Evolutionary conservation across 352 stramenopile species (phyloP).

Genomic region (Phytophthora foliorum): DNA sequence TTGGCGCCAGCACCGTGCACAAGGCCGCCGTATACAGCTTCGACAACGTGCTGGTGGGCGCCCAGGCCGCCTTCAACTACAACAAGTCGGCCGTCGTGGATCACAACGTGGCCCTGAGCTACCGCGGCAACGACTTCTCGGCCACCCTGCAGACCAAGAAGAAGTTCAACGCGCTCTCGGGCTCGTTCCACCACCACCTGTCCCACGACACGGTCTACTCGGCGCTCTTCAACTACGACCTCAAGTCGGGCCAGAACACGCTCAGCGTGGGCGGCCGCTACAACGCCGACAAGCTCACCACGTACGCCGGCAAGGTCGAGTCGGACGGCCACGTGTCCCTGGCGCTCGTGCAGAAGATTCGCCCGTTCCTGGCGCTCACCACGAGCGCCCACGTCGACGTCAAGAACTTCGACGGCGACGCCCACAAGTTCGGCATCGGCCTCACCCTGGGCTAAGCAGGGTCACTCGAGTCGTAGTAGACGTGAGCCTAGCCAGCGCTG

Average conservation of each 20-base stretch:
- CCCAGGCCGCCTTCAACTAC: conserved; percentile 77
- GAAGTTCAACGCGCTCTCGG: conserved; percentile 85
- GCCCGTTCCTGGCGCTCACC: conserved; percentile 84
- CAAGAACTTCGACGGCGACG: conserved; percentile 93
- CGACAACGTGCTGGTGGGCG: conserved; percentile 83
- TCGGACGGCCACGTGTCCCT: conserved; percentile 90
- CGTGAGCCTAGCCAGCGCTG: conserved; percentile 30
- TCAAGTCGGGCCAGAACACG: conserved; percentile 87
- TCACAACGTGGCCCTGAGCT: conserved; percentile 87
- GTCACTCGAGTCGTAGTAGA: conserved; percentile 24
- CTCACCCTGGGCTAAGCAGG: conserved; percentile 85
- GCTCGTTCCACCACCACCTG: conserved; percentile 86
- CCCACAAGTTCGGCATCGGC: conserved; percentile 92
- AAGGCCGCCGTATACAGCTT: conserved; percentile 81
- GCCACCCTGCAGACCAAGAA: conserved; percentile 89
- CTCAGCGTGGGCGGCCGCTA: conserved; percentile 86
- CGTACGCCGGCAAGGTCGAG: conserved; percentile 89
- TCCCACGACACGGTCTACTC: conserved; percentile 89
- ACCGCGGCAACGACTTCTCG: conserved; percentile 80
- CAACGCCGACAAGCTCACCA: conserved; percentile 84
- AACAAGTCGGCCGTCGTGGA: conserved; percentile 88
- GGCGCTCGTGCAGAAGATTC: conserved; percentile 88
- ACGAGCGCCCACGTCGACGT: conserved; percentile 90
- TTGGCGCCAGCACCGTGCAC: conserved; percentile 64
- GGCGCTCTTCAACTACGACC: conserved; percentile 90